Conservation (phyloP, 495 filamentous ascomycete species). For the Hyaloscypha finlandica region DNA sequence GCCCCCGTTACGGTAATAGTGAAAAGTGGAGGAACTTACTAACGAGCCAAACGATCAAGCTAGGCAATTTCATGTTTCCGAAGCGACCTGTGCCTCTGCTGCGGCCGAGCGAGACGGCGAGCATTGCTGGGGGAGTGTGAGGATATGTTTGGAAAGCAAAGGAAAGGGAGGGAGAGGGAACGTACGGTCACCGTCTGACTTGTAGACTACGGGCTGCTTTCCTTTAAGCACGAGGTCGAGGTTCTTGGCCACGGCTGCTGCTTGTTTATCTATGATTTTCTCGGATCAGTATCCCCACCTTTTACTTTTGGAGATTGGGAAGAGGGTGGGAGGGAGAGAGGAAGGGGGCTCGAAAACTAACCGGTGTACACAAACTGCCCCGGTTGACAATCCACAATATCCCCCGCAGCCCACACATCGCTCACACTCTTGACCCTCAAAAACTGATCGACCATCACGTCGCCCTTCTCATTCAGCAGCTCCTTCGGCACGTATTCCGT, state of each 20-base stretch:
- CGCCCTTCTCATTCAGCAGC: slow-evolving; percentile 38
- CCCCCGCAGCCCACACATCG: slow-evolving; percentile 47
- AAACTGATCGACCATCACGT: slow-evolving; percentile 38
- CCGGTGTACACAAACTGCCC: slow-evolving; percentile 20
- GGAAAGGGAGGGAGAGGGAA: not conserved
- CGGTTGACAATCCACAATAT: slow-evolving; percentile 31
- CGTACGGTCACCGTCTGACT: slow-evolving; percentile 35
- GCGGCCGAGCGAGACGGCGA: slow-evolving; percentile 28
- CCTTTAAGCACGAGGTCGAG: slow-evolving; percentile 32
- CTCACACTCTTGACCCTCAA: slow-evolving; percentile 38
- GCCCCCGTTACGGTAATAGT: not conserved
- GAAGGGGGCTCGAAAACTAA: slow-evolving; percentile 1
- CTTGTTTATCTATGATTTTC: slow-evolving; percentile 21
- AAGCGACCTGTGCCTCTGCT: slow-evolving; percentile 28
- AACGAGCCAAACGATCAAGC: slow-evolving; percentile 25
- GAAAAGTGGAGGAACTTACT: slow-evolving; percentile 20
- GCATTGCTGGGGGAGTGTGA: slow-evolving; percentile 3
- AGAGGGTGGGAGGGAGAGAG: not conserved
- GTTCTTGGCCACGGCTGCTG: slow-evolving; percentile 22
- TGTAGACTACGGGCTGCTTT: slow-evolving; percentile 41
- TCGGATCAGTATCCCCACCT: not conserved
- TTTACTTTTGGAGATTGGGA: not conserved
- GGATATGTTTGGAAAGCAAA: not conserved
- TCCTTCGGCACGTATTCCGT: slow-evolving; percentile 37
- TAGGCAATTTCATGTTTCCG: slow-evolving; percentile 26